Conservation (phyloP, 495 filamentous ascomycete species). For the Umbilicaria muhlenbergii region DNA sequence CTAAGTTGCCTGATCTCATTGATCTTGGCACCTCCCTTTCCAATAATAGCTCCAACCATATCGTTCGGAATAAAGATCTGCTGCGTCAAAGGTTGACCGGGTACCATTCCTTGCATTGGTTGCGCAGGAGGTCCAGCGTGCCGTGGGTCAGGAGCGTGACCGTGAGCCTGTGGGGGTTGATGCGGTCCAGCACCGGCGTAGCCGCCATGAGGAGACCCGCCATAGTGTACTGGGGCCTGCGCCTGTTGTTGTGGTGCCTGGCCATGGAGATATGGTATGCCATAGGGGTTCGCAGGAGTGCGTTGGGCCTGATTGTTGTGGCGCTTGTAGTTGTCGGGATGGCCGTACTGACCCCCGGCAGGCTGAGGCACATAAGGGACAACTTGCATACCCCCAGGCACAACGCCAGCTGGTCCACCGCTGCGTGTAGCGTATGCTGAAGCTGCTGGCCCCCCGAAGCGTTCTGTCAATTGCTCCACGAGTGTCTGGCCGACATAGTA, state of each 20-base stretch:
- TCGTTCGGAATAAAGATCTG: slow-evolving; percentile 99
- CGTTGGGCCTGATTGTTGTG: slow-evolving; percentile 51
- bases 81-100: slow-evolving; percentile 82
- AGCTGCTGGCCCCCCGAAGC: slow-evolving; percentile 88
- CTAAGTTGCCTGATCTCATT: slow-evolving; percentile 95
- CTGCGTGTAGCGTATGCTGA: slow-evolving; percentile 94
- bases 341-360: slow-evolving; percentile 78
- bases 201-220: slow-evolving; percentile 45
- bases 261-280: slow-evolving; percentile 55
- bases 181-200: slow-evolving; percentile 67
- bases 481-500: slow-evolving; percentile 96
- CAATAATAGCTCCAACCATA: slow-evolving; percentile 98
- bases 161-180: slow-evolving; percentile 47
- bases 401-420: slow-evolving; percentile 78
- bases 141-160: slow-evolving; percentile 39
- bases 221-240: slow-evolving; percentile 54
- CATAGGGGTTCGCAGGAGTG: slow-evolving; percentile 45
- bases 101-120: slow-evolving; percentile 60
- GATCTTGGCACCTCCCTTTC: slow-evolving; percentile 97
- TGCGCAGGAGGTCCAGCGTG: slow-evolving; percentile 41
- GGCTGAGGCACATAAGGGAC: slow-evolving; percentile 90
- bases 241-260: slow-evolving; percentile 38
- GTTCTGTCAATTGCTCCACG: slow-evolving; percentile 87
- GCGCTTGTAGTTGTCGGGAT: slow-evolving; percentile 72
- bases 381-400: slow-evolving; percentile 95